These are phyloP conservation scores for Adansonia madagascariensis DNA, from an alignment of 441 rosid species.

Conservation along the genomic window DNA sequence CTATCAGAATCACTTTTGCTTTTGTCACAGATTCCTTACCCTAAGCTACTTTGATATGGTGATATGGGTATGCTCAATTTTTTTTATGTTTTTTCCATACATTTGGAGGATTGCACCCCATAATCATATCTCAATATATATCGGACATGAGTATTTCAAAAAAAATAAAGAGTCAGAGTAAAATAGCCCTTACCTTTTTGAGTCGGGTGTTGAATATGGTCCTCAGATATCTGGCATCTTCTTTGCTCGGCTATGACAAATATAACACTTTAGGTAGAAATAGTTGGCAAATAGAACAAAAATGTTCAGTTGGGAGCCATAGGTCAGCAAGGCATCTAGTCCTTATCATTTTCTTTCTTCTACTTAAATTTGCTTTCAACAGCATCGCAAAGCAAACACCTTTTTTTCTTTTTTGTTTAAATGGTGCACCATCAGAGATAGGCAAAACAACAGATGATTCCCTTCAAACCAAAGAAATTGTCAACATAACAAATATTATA, in stretches of 20 bases:
- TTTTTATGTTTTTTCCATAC: too few relatives aligned
- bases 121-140: too few relatives aligned
- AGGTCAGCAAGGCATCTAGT: conserved; percentile 32
- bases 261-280: conserved; percentile 2
- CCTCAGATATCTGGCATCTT: conserved; percentile 24
- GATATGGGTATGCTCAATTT: too few relatives aligned
- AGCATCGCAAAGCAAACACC: conserved; percentile 25
- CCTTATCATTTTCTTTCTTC: conserved; percentile 35
- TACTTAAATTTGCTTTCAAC: conserved; percentile 23
- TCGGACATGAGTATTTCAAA: too few relatives aligned
- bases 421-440: too few relatives aligned
- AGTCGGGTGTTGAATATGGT: neutral
- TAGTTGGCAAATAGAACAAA: conserved; percentile 12
- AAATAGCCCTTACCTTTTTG: too few relatives aligned
- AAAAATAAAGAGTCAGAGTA: too few relatives aligned
- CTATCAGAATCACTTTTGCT: neutral
- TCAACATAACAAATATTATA: neutral
- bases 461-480: conserved; percentile 34
- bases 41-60: too few relatives aligned
- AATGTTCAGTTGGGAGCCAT: conserved; percentile 1
- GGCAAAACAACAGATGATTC: conserved; percentile 9
- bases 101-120: too few relatives aligned
- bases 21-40: conserved; percentile 15
- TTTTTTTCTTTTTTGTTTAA: too few relatives aligned
- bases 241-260: conserved; percentile 24